Evolutionary conservation across 2,329 filamentous ascomycete genomes (phyloP), one percentile per base, ranked within the genome.

Genomic region (Helotiales sp.): DNA sequence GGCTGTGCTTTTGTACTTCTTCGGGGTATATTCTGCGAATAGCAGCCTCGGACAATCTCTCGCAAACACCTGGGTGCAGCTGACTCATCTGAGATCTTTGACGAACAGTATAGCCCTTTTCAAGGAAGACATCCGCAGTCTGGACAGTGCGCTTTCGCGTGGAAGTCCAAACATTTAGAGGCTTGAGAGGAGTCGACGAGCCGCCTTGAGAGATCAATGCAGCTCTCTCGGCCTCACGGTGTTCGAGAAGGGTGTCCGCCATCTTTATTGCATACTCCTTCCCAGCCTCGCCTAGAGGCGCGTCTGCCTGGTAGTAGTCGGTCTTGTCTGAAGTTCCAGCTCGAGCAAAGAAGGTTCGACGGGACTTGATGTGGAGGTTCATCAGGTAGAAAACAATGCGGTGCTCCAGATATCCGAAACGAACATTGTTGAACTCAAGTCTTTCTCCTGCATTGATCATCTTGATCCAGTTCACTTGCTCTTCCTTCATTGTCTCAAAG

Each of bases 311-410:
- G 81, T 95, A 98, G 9, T 89, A 92, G 66, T 96, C 91, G 62
- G 95, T 90, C 62, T 95, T 90, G n/a, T 84, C 81, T 0, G 93
- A 91, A 6, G 90, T 89, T 34, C 95, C 95, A 51, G 93, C 88
- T 62, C 93, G 85, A 48, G 88, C 93, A 73, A 98, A 98, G 74
- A 96, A 98, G 6, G 92, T 98, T 62, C 91, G 91, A 56, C 93
- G 86, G 49, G 89, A 89, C 74, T 99, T 98, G 79, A 97, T 97
- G 74, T 99, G 95, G 24, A 98, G 80, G 70, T 99, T 99, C 70
- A 96, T 90, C 47, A 99, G 85, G 74, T 98, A 99, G 75, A 99
- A 99, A 55, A 99, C 93, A 65, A 99, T 99, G 60, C 95, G 87
- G 72, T 99, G 93, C 0, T 93, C 96, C 30, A 99, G 82, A 71